A percentile compares a stretch with the other conserved stretches of the same genome.
Conservation (phyloP, 306 rosid genomes). For the Cucurbita maxima region DNA sequence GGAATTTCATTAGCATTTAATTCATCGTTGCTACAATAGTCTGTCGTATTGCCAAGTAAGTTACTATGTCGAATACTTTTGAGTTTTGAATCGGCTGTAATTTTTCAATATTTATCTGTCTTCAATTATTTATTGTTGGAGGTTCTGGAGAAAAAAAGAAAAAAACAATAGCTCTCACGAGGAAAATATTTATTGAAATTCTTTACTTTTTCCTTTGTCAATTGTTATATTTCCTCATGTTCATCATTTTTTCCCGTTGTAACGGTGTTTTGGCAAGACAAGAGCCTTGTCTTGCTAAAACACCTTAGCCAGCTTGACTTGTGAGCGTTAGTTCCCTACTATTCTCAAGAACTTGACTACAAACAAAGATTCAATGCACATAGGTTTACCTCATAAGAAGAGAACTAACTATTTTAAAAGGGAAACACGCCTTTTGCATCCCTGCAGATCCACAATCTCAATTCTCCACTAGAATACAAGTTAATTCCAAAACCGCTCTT, state of each 20-base stretch:
- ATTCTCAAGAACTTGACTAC: too few species aligned
- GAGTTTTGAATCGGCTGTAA: not conserved
- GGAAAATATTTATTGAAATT: not conserved
- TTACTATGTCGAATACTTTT: not conserved
- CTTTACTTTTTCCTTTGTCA: not conserved
- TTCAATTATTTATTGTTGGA: not conserved
- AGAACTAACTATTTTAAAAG: not conserved
- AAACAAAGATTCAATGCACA: too few species aligned
- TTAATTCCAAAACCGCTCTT: not conserved
- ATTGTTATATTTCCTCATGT: not conserved
- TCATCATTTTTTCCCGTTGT: not conserved
- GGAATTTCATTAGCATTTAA: not conserved
- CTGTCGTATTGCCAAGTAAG: not conserved
- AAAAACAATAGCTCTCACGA: not conserved
- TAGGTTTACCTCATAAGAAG: not conserved
- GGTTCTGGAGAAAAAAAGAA: not conserved
- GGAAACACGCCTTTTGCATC: not conserved
- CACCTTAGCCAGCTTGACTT: too few species aligned
- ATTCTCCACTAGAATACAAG: not conserved
- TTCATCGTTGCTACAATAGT: not conserved
- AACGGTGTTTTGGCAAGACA: not conserved
- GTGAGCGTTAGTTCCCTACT: too few species aligned
- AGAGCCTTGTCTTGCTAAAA: too few species aligned
- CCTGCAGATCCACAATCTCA: too few species aligned
- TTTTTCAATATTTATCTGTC: not conserved